Conservation (phyloP, 2,329 filamentous ascomycete genomes). For the Exophiala sideris region DNA sequence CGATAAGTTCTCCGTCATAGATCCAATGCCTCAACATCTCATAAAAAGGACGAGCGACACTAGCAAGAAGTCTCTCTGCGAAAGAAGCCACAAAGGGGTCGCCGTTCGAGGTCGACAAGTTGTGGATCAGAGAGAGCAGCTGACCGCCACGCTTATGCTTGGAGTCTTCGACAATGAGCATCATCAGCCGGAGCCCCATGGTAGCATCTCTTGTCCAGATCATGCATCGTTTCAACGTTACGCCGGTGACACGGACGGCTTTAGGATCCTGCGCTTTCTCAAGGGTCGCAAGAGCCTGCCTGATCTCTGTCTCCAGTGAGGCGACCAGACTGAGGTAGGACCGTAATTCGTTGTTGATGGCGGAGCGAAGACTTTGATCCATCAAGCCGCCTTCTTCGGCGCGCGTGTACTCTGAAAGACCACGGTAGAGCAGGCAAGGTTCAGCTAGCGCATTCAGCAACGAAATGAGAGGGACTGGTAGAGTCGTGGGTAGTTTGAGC, state of each 20-base stretch:
- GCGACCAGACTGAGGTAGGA: conserved; percentile 89
- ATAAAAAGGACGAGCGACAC: conserved; percentile 92
- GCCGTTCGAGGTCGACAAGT: conserved; percentile 87
- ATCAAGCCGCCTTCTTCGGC: conserved; percentile 79
- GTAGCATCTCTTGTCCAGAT: conserved; percentile 97
- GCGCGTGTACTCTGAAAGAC: conserved; percentile 76
- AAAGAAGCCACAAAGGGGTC: conserved; percentile 93
- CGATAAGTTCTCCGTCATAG: conserved; percentile 95
- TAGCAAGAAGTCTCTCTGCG: conserved; percentile 79
- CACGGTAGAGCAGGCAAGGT: conserved; percentile 85
- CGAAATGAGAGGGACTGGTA: conserved; percentile 81
- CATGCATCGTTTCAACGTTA: conserved; percentile 91
- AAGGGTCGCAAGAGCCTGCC: conserved; percentile 72
- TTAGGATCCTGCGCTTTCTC: conserved; percentile 61
- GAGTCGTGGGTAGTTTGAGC: conserved; percentile 70
- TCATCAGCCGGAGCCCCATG: conserved; percentile 90
- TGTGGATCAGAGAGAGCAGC: conserved; percentile 88
- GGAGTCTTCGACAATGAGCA: conserved; percentile 87
- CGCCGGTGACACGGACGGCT: conserved; percentile 78
- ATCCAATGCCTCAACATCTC: conserved; percentile 96
- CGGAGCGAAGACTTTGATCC: conserved; percentile 84
- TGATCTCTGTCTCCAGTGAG: conserved; percentile 87
- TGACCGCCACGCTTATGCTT: conserved; percentile 79
- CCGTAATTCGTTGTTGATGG: conserved; percentile 77
- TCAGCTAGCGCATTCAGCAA: conserved; percentile 87